Base-by-base conservation (phyloP, 108 stramenopile genomes). In the Pseudonitzschia delicatissima region DNA sequence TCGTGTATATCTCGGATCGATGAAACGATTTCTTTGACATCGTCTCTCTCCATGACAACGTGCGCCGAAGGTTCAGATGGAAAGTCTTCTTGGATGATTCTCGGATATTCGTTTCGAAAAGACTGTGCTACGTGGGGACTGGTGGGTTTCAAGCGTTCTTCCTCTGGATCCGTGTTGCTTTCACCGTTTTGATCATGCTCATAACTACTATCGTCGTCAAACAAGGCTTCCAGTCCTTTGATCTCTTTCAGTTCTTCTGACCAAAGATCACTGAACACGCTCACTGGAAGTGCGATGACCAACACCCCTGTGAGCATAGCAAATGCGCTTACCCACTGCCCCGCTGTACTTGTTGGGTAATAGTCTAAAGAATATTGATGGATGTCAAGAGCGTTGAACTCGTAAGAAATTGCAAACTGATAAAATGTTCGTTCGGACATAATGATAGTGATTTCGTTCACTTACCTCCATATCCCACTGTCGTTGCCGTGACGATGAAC, bases 401-500 rank as follows among this genome's bases (percentile, higher is more conserved):
- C n/a, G n/a, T n/a, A n/a, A n/a, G n/a, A n/a, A n/a, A n/a, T n/a
- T n/a, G n/a, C n/a, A n/a, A n/a, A 51, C 3, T 49, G 27, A 1
- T 2, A 66, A 27, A 35, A 34, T 6, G 21, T 5, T 49, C 50
- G 15, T 33, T 2, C 21, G 5, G 50, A 17, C 32, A 5, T 23
- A 52, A 1, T 0, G 9, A 32, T 3, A 12, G 32, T 26, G 50
- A 21, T 45, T 28, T 47, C 62, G 7, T 9, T 1, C 13, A 64
- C 65, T 29, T 77, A 72, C 75, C 84, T 37, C 82, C 81, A 52
- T 83, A 83, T 57, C 79, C 85, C 7, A 87, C 82, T 3, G 86
- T 83, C n/a, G 86, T 87, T n/a, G 82, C 82, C 15, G 89, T 87
- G 17, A 87, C 86, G 18, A 90, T 62, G 74, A 90, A 90, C 89